Base-by-base conservation (phyloP, 305 asterid species). In the Nicotiana rustica region DNA sequence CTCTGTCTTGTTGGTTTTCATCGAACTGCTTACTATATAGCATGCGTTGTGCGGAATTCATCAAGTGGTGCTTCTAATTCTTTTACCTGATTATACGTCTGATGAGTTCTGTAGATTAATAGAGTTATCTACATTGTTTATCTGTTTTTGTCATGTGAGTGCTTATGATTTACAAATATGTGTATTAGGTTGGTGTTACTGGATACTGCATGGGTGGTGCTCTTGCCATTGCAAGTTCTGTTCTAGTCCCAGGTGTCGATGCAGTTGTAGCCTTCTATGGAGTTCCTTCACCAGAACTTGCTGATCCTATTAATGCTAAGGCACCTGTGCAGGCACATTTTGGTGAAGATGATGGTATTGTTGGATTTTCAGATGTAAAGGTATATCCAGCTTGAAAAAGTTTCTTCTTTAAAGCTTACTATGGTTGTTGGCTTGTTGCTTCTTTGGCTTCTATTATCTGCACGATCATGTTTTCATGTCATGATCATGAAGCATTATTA, bases 181-280 rank as follows among this genome's bases (percentile, higher is more conserved):
- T 56, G 14, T 7, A 59, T 70, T 87, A 96, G 99, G 88, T 92
- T 85, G 99, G 98, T 60, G 97, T 93, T 15, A 93, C 97, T 77
- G 98, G 99, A 82, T 96, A 85, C 86, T 94, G 99, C 92, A 93
- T 96, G 99, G 99, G 98, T 44, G 98, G 99, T 69, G 98, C 99
- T 85, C 97, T 96, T 84, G 88, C 98, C 67, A 88, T 96, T 81
- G 99, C 98, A 85, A 96, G 98, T 87, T 92, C 99, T 82, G 99
- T 96, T 65, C 85, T 90, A 87, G 90, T 93, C 81, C 93, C 98
- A 2, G 92, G 89, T 31, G 91, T 93, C 70, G 98, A 94, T 83
- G 98, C 97, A 29, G 98, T 90, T 83, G 98, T 89, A 75, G 94
- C 93, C 83, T 96, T 96, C 84, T 96, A 96, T 79, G 99, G 99